Evolutionary conservation across 176 grass and related monocot genomes (phyloP), one percentile per base, ranked within the genome.

Genomic region (Guadua angustifolia): DNA sequence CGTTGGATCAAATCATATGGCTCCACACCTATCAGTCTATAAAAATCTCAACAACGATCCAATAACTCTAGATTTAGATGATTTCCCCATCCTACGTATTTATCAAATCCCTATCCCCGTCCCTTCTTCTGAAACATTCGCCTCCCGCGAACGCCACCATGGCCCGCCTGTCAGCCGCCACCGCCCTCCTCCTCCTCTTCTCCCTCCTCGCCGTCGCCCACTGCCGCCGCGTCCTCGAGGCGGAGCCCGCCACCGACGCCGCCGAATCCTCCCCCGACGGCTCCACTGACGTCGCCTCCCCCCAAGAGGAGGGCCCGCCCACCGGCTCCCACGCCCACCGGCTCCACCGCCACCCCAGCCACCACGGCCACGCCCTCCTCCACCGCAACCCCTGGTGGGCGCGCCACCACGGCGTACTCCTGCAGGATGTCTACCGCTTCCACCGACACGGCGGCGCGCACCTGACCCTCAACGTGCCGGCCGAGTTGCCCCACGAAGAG

Each of bases 141-240:
- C 6, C 12, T 18, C 7, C 53, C 19, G 26, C 66, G n/a, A 40
- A 68, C 55, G 32, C 57, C 26, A 25, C 55, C 60, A 94, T 94
- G 93, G 81, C 90, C 7, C 90, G 85, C 29, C 36, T 66, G 14
- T 50, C 87, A 21, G 55, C 81, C 67, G 5, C 55, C 72, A 65
- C 83, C 44, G n/a, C 71, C 32, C 77, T 86, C 44, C 59, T 77
- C 6, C 71, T 83, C 43, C 66, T 77, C 6, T 12, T 88, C 74
- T 82, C 74, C 39, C 57, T 92, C 52, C 62, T 84, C 4, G 79
- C 78, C 81, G 65, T 90, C 68, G 86, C 77, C 17, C 64, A 68
- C 45, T 85, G 35, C 35, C 35, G 86, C 49, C 80, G 76, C 64
- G 25, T 11, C 83, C 0, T 78, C 32, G 73, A 78, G n/a, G 25